Base-by-base conservation (phyloP, 495 filamentous ascomycete genomes). In the Aspergillus steynii region DNA sequence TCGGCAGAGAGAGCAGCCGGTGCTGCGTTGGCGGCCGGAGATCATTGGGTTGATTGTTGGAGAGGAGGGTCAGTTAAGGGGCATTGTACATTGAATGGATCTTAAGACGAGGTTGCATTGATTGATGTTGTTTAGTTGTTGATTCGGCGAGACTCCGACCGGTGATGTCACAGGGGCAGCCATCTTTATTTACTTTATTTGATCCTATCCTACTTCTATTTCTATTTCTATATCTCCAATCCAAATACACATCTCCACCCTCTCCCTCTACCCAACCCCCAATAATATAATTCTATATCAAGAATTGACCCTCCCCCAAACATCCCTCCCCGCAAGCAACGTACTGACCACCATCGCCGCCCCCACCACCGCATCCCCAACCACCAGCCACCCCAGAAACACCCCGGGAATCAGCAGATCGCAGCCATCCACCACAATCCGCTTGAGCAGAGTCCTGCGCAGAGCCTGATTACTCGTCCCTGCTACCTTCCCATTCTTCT, bases 291-390 rank as follows among this genome's bases (percentile, higher is more conserved):
- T 20, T 20, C 20, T 20, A 32, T 4, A 32, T 32, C 31, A 32
- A 32, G 31, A 32, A 42, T 42, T 42, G 7, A 42, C 37, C 9
- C 37, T 42, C 37, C n/a, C 80, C 86, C 86, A 90, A 9, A 88
- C 79, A 65, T 86, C 84, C 65, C 74, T 59, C 8, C 75, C 77
- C 27, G 83, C 82, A 67, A 89, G 62, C 27, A 83, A 55, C 5
- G 87, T 88, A 62, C 85, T 88, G 32, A 79, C 61, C 26, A 86
- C 71, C 81, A 84, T 86, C 20, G 77, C 73, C 37, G 78, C 48
- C 4, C 80, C 83, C 14, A 87, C 76, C 14, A 70, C 72, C 37
- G 77, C 71, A 5, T 79, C 73, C 1, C 71, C 65, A 0, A 76
- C 71, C 5, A 71, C 68, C 51, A 85, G 65, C 86, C 86, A 88